Conservation (phyloP, 192 early-diverging fungal genomes). For the Entomortierella lignicola region DNA sequence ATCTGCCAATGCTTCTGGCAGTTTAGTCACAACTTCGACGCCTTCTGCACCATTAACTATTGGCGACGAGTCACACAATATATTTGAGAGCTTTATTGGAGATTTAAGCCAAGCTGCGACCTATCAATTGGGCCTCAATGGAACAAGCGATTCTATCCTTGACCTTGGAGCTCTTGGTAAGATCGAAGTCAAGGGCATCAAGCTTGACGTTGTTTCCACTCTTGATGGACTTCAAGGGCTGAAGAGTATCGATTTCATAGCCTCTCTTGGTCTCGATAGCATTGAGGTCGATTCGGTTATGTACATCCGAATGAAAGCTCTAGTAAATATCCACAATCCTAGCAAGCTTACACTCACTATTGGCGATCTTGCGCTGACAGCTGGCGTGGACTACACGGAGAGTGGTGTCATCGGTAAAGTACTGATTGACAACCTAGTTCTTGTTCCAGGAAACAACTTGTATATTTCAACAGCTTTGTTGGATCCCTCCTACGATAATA, state of each 20-base stretch:
- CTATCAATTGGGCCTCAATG: conserved; percentile 57
- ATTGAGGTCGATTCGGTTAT: not conserved
- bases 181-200: conserved; percentile 54
- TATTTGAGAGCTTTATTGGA: conserved; percentile 59
- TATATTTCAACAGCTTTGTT: not conserved
- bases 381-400: not conserved
- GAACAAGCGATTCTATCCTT: conserved; percentile 58
- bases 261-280: not conserved
- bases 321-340: conserved; percentile 45
- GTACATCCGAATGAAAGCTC: not conserved
- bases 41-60: conserved; percentile 22
- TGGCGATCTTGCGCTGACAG: conserved; percentile 12
- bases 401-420: not conserved
- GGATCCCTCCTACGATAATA: not conserved
- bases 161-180: conserved; percentile 47
- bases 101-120: conserved; percentile 46
- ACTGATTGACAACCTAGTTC: not conserved
- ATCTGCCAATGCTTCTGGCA: conserved; percentile 43
- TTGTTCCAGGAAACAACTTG: conserved; percentile 13
- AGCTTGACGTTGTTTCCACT: conserved; percentile 46
- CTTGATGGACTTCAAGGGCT: conserved; percentile 50
- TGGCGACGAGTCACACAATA: conserved; percentile 42
- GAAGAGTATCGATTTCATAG: conserved; percentile 10
- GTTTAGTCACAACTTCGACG: conserved; percentile 46
- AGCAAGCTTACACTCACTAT: conserved; percentile 41